Evolutionary conservation across 2,329 filamentous ascomycete genomes (phyloP).

Genomic region (Claviceps fusiformis): DNA sequence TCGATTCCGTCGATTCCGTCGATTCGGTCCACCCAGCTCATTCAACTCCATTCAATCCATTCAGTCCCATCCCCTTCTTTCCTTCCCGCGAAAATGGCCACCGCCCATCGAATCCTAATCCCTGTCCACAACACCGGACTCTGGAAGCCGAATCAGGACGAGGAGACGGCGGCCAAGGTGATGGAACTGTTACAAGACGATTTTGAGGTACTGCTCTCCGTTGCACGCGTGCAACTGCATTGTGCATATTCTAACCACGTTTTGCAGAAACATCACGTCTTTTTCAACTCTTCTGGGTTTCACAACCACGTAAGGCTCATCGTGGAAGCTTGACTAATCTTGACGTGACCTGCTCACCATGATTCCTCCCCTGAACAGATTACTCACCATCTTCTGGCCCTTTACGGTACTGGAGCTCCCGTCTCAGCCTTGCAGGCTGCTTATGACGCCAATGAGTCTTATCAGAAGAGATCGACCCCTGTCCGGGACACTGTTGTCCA

Average conservation of each 20-base stretch:
- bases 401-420: constrained; percentile 62
- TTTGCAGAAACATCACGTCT: constrained; percentile 52
- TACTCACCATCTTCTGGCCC: constrained; percentile 59
- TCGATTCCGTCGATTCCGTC: neutral
- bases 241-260: neutral
- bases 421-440: constrained; percentile 44
- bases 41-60: too few species aligned
- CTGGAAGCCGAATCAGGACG: constrained; percentile 30
- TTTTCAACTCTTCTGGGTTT: constrained; percentile 61
- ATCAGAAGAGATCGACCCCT: constrained; percentile 45
- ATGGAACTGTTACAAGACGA: constrained; percentile 65
- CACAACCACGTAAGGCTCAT: constrained; percentile 58
- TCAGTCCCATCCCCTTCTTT: neutral
- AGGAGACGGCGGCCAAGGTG: constrained; percentile 46
- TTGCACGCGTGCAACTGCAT: neutral
- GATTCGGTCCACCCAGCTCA: neutral
- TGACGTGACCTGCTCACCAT: neutral
- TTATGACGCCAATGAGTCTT: constrained; percentile 50
- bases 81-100: constrained; percentile 25
- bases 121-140: constrained; percentile 36
- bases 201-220: constrained; percentile 34
- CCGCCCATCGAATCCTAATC: constrained; percentile 34
- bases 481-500: constrained; percentile 36
- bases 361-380: constrained; percentile 27
- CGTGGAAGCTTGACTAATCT: neutral